Conservation (phyloP, 768 basidiomycete species). For the Hygrophorus russula region DNA sequence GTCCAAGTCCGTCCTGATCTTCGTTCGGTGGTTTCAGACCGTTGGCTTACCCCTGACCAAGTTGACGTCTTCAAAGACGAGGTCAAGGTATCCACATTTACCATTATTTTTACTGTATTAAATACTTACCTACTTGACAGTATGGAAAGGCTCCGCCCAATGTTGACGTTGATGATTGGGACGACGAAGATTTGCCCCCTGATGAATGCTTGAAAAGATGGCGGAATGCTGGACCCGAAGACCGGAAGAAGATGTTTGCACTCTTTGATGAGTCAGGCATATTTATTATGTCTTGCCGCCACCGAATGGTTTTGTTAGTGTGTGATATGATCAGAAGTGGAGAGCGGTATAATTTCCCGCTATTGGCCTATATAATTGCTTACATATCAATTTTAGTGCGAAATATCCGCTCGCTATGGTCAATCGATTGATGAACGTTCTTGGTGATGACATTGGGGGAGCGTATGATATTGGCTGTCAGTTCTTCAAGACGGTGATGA, state of each 20-base stretch:
- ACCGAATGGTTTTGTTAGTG: constrained; percentile 8
- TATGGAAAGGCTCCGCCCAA: not conserved
- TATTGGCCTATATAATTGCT: not conserved
- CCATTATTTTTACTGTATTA: not conserved
- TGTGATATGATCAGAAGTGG: constrained; percentile 20
- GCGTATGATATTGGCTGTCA: constrained; percentile 16
- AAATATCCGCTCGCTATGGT: constrained; percentile 15
- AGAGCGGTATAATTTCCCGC: constrained; percentile 13
- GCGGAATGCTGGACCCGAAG: constrained; percentile 11
- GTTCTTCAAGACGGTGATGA: constrained; percentile 12
- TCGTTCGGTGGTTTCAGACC: constrained; percentile 2
- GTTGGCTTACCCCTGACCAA: constrained; percentile 5
- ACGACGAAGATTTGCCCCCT: constrained; percentile 5
- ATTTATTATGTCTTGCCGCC: constrained; percentile 16
- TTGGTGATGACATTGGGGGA: constrained; percentile 7
- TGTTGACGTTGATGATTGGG: not conserved
- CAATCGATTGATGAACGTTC: constrained; percentile 6
- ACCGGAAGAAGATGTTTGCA: constrained; percentile 14
- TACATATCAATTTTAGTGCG: constrained; percentile 3
- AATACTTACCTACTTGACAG: not conserved
- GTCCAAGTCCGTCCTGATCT: constrained; percentile 5
- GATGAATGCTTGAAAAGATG: constrained; percentile 8
- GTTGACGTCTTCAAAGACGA: constrained; percentile 11
- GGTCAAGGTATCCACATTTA: not conserved
- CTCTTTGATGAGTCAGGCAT: constrained; percentile 19